A percentile compares a stretch with the other conserved stretches of the same genome.
phyloP scores from a whole-genome alignment of 176 grass and related monocot genomes.

The Panicum miliaceum region DNA sequence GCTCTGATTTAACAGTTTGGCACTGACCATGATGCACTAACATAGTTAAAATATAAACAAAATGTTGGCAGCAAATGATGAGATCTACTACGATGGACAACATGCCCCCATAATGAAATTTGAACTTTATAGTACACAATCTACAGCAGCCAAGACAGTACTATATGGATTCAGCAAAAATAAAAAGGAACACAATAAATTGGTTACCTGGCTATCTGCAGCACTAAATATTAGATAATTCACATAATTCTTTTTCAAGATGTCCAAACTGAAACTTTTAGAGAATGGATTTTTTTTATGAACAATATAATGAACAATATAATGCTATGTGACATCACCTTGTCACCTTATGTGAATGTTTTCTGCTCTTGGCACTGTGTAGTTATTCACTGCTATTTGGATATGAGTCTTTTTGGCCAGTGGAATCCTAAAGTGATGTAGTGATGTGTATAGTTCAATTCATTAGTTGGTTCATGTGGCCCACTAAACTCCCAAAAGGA shows the following conservation, averaged over 20 bases:
- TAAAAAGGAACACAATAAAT: background rate
- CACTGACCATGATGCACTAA: background rate
- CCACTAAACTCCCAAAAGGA: background rate
- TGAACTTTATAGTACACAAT: background rate
- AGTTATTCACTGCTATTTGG: background rate
- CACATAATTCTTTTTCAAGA: background rate
- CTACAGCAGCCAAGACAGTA: background rate
- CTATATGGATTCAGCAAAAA: background rate
- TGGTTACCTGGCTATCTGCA: background rate
- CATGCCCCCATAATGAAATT: slow-evolving; percentile 14
- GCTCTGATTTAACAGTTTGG: background rate
- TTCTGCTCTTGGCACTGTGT: background rate
- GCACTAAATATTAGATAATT: background rate
- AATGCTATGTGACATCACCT: background rate
- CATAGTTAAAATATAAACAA: background rate
- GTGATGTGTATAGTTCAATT: background rate
- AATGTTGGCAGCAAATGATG: background rate
- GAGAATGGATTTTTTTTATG: slow-evolving; percentile 8
- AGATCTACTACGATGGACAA: background rate
- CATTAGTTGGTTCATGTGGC: background rate
- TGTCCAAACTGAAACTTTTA: background rate
- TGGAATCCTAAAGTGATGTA: background rate
- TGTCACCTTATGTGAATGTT: background rate
- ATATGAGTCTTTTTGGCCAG: background rate
- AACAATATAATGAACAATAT: slow-evolving; percentile 24